These are phyloP conservation scores for Melanomma pulvis-pyrius DNA, from an alignment of 495 filamentous ascomycete species.

Conservation along the genomic window DNA sequence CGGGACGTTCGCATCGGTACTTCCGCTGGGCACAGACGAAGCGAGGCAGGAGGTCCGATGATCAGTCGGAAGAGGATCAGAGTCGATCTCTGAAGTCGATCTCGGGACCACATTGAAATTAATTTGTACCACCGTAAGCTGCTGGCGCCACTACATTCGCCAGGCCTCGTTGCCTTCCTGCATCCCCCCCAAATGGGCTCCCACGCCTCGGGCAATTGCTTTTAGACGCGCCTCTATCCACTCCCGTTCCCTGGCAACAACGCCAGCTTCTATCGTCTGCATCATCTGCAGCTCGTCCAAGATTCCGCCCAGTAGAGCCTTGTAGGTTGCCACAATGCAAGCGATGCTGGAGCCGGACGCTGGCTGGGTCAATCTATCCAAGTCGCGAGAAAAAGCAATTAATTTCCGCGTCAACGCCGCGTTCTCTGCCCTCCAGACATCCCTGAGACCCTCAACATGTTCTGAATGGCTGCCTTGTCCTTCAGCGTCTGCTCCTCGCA, in stretches of 20 bases:
- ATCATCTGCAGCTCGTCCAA: constrained; percentile 31
- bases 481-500: constrained; percentile 40
- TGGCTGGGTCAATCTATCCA: constrained; percentile 32
- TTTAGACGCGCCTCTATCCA: constrained; percentile 32
- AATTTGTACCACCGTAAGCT: background rate
- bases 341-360: constrained; percentile 32
- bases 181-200: constrained; percentile 3
- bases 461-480: background rate
- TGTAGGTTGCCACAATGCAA: constrained; percentile 21
- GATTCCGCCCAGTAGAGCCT: constrained; percentile 23
- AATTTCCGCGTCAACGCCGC: constrained; percentile 35
- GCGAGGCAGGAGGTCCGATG: background rate
- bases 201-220: constrained; percentile 24
- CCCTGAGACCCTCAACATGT: constrained; percentile 32
- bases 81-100: background rate
- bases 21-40: too few species aligned
- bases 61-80: background rate
- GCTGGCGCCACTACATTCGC: constrained; percentile 20
- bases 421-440: constrained; percentile 31
- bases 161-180: constrained; percentile 22
- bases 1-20: background rate
- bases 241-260: constrained; percentile 27
- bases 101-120: background rate
- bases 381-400: constrained; percentile 23
- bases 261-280: constrained; percentile 21